phyloP scores from a whole-genome alignment of 352 stramenopile genomes.

The Pythium folliculosum region DNA sequence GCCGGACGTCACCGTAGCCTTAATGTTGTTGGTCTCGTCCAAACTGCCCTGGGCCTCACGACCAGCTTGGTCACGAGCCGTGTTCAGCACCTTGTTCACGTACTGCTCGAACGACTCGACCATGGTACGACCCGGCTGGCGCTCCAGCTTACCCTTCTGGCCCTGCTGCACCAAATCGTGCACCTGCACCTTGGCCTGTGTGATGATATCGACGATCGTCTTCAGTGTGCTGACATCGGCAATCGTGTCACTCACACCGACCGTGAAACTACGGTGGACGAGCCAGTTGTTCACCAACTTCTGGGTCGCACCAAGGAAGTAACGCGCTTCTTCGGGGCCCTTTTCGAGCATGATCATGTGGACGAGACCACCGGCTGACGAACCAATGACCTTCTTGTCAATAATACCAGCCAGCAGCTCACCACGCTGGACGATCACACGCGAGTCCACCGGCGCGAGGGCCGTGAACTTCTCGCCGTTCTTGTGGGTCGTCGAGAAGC shows the following conservation, averaged over 20 bases:
- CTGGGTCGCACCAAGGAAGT: constrained; percentile 94
- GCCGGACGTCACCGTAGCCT: constrained; percentile 98
- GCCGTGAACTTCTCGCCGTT: constrained; percentile 88
- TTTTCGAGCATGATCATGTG: constrained; percentile 96
- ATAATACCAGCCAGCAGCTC: constrained; percentile 97
- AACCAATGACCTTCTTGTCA: constrained; percentile 99
- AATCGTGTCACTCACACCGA: constrained; percentile 98
- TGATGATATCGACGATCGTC: constrained; percentile 98
- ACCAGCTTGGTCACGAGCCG: constrained; percentile 81
- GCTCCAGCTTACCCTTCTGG: constrained; percentile 97
- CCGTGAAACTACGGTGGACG: constrained; percentile 97
- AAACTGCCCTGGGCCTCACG: constrained; percentile 82
- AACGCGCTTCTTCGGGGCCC: constrained; percentile 87
- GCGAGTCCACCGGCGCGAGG: constrained; percentile 95
- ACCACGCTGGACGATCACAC: constrained; percentile 97
- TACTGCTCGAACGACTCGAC: constrained; percentile 99
- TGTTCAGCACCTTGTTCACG: constrained; percentile 97
- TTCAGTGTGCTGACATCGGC: constrained; percentile 97
- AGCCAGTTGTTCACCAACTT: constrained; percentile 99
- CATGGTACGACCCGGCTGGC: constrained; percentile 98
- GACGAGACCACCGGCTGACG: constrained; percentile 95
- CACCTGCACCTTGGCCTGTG: constrained; percentile 96
- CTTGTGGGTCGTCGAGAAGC: constrained; percentile 95
- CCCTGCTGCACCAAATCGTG: constrained; percentile 95
- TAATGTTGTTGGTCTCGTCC: constrained; percentile 99